Conservation (phyloP, 2,329 filamentous ascomycete species). For the Colletotrichum liaoningense region DNA sequence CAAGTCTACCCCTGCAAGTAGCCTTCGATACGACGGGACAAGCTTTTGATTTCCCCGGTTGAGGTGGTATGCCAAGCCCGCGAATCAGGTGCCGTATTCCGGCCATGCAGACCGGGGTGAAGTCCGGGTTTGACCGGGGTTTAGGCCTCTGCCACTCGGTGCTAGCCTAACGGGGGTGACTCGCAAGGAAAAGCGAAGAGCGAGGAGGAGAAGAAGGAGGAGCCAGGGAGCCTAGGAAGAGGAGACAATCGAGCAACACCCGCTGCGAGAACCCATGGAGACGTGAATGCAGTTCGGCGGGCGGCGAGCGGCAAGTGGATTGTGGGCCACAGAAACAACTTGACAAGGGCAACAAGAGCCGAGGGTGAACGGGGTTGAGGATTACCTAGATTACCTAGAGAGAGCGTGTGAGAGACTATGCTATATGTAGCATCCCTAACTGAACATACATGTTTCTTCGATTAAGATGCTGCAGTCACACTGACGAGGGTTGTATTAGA, state of each 20-base stretch:
- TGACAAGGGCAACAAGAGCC: background rate
- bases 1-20: background rate
- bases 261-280: background rate
- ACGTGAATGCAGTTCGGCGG: slow-evolving; percentile 5
- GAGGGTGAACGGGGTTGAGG: background rate
- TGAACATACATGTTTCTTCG: background rate
- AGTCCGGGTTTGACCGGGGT: slow-evolving; percentile 9
- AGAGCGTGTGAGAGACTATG: too few species aligned
- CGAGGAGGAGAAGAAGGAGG: background rate
- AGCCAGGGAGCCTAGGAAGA: background rate
- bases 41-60: slow-evolving; percentile 31
- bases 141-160: background rate
- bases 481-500: background rate
- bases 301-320: slow-evolving; percentile 11
- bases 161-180: background rate
- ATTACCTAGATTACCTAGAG: background rate
- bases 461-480: slow-evolving; percentile 15
- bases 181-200: too few species aligned
- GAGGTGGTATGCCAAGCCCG: slow-evolving; percentile 26
- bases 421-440: background rate
- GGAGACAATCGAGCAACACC: background rate
- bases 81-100: slow-evolving; percentile 29
- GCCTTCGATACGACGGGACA: slow-evolving; percentile 30
- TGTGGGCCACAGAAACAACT: slow-evolving; percentile 14
- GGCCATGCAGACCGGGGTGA: slow-evolving; percentile 1